Percentiles rank a stretch among this genome's conserved stretches.
These are phyloP conservation scores for Anthoceros angustus DNA, from an alignment of 225 moss, liverwort and hornwort species.

Conservation along the genomic window DNA sequence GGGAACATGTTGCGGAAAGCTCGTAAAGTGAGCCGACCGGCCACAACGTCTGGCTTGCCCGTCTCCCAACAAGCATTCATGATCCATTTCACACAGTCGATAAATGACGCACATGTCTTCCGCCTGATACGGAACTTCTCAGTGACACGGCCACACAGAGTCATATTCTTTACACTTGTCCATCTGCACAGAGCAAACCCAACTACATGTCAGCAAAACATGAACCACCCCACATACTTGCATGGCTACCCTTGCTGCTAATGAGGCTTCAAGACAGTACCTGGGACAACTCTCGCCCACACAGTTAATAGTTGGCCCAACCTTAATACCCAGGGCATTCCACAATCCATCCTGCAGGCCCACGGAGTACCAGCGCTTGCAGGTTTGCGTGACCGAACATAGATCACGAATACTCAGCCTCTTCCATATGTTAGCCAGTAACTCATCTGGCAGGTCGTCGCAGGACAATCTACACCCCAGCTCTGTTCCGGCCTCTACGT, in stretches of 20 bases:
- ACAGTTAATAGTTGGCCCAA: conserved; percentile 20
- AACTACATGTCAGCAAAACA: conserved; percentile 4
- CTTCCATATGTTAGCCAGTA: conserved; percentile 27
- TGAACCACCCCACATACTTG: conserved; percentile 7
- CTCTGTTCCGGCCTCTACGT: neutral
- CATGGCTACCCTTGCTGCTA: conserved; percentile 5
- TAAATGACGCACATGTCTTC: no score
- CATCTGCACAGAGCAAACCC: conserved; percentile 20
- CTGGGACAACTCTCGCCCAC: conserved; percentile 29
- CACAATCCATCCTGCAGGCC: conserved; percentile 39
- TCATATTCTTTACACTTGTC: conserved; percentile 30
- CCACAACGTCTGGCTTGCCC: conserved; percentile 26
- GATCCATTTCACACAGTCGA: no score
- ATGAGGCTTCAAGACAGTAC: conserved; percentile 14
- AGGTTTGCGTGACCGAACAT: conserved; percentile 29
- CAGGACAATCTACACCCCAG: neutral
- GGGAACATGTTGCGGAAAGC: no score
- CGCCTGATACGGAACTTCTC: no score
- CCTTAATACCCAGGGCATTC: conserved; percentile 19
- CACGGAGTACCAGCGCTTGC: conserved; percentile 36
- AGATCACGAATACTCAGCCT: conserved; percentile 28
- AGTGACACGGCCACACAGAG: conserved; percentile 19
- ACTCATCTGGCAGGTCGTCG: conserved; percentile 30
- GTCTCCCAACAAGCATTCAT: conserved; percentile 43
- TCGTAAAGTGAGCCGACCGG: no score